Base-by-base conservation (phyloP, 768 basidiomycete species). In the Leccinellum albellum region DNA sequence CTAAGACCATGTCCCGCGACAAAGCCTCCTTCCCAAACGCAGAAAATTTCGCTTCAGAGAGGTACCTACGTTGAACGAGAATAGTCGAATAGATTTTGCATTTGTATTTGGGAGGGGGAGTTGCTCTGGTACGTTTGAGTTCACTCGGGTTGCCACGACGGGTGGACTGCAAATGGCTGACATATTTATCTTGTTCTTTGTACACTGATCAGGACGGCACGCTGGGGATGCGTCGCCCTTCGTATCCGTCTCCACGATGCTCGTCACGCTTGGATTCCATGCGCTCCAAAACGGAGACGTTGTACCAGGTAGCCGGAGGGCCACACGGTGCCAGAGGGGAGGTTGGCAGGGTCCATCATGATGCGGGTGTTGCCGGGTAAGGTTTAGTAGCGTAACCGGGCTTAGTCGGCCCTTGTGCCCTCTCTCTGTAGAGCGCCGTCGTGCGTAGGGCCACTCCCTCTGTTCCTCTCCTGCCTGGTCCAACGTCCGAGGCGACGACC, bases 51-150 rank as follows among this genome's bases (percentile, higher is more conserved):
- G 6, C 35, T 6, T 45, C 64, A 1, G 55, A 63, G 24, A 35
- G 63, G n/a, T 64, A 57, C 20, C 60, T 64, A 35, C 14, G 13
- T 7, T 60, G 32, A 65, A 53, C 1, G 44, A 56, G 26, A 52
- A 53, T 6, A n/a, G 58, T 47, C 54, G 52, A 3, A 29, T 40
- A 21, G 50, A 59, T 5, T 62, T 58, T 20, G 28, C 26, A 6
- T 65, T 65, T 24, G 64, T 55, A 2, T 64, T 64, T 40, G 62
- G 63, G 21, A 56, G 55, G 29, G 24, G 57, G 29, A 42, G 54
- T 31, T 62, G 55, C 33, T 53, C 49, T 2, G 55, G 53, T 59
- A 14, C 9, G 50, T 37, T 4, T n/a, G 7, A 6, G 47, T 7
- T 13, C 26, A 14, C 15, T 21, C 20, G 44, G 24, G 1, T 14